Conservation (phyloP, 2,329 filamentous ascomycete genomes). For the Chrysoporthe puriensis region DNA sequence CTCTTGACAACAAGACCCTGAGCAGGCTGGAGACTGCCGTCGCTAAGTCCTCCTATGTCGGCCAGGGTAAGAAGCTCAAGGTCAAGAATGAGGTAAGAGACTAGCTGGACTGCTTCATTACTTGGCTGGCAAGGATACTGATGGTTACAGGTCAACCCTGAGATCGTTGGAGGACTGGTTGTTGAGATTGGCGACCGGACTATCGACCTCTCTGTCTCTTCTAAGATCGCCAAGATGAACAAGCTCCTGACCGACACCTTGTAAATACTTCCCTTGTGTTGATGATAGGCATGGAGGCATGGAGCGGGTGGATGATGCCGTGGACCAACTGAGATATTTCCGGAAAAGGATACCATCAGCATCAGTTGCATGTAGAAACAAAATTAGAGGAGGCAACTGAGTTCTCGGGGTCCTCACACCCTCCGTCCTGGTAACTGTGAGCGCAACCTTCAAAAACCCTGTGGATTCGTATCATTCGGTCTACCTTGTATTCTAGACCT, state of each 20-base stretch:
- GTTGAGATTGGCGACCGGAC: conserved; percentile 98
- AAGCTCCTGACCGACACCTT: conserved; percentile 95
- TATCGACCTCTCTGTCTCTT: conserved; percentile 94
- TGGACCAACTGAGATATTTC: conserved; percentile 12
- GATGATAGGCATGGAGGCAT: conserved; percentile 4
- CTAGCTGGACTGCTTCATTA: background rate
- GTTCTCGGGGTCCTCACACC: conserved; percentile 1
- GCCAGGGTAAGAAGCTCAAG: conserved; percentile 96
- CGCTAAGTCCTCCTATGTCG: conserved; percentile 85
- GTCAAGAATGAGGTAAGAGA: conserved; percentile 76
- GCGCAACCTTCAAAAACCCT: background rate
- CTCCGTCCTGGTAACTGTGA: background rate
- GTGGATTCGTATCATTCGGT: conserved; percentile 13
- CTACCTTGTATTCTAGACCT: conserved; percentile 16
- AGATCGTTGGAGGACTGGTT: conserved; percentile 89
- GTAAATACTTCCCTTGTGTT: conserved; percentile 60
- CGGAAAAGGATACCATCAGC: conserved; percentile 23
- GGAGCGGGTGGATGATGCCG: background rate
- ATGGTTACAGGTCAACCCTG: conserved; percentile 77
- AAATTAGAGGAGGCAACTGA: conserved; percentile 12
- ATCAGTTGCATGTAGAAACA: conserved; percentile 18
- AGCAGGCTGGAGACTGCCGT: conserved; percentile 84
- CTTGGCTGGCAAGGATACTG: conserved; percentile 27
- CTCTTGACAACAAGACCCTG: conserved; percentile 86
- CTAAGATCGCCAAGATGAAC: conserved; percentile 98